phyloP scores from a whole-genome alignment of 148 eudicot species.

The Euryodendron excelsum region DNA sequence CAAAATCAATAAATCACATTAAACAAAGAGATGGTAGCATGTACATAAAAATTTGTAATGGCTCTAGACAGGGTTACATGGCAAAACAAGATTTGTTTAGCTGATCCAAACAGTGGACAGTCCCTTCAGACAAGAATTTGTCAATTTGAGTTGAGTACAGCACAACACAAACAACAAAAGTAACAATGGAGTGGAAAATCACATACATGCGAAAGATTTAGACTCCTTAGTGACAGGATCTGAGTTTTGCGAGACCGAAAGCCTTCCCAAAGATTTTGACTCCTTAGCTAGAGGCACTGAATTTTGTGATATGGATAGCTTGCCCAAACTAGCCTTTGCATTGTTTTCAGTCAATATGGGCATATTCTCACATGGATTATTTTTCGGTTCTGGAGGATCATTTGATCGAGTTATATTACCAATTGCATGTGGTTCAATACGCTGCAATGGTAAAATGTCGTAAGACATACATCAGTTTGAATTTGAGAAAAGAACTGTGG shows the following conservation, averaged over 20 bases:
- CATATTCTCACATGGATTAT: constrained; percentile 48
- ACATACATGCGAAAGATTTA: constrained; percentile 68
- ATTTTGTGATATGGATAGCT: constrained; percentile 66
- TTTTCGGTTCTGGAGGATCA: constrained; percentile 52
- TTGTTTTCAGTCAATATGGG: constrained; percentile 56
- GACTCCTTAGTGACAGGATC: constrained; percentile 57
- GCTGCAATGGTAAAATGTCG: constrained; percentile 44
- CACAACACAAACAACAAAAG: neutral
- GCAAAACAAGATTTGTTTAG: neutral
- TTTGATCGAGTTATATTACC: constrained; percentile 40
- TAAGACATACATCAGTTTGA: constrained; percentile 18
- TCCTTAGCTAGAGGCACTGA: constrained; percentile 64
- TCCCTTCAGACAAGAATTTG: neutral
- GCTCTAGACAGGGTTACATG: neutral
- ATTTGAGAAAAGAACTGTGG: constrained; percentile 2
- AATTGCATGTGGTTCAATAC: constrained; percentile 75
- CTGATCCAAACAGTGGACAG: neutral
- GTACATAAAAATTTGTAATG: too few relatives aligned
- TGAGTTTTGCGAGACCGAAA: constrained; percentile 52
- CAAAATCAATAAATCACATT: neutral
- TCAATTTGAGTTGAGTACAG: neutral
- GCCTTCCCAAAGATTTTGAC: constrained; percentile 58
- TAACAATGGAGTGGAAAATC: neutral
- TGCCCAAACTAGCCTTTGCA: constrained; percentile 51
- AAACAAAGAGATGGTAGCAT: neutral